phyloP scores from a whole-genome alignment of 768 basidiomycete genomes.

The Boletus fagicola region DNA sequence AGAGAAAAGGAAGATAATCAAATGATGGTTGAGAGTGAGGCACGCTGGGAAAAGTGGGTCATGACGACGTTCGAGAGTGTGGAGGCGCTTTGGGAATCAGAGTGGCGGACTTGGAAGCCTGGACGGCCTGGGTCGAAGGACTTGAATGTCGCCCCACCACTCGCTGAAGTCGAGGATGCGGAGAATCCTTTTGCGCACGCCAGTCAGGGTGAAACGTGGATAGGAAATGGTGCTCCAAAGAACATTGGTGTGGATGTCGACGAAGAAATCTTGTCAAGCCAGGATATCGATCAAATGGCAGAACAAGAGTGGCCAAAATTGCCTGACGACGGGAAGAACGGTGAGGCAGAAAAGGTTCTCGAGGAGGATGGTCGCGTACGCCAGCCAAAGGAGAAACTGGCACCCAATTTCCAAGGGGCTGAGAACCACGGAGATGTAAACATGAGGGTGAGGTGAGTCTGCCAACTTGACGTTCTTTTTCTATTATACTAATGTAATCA shows the following conservation, averaged over 20 bases:
- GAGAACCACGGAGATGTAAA: not conserved
- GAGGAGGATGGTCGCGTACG: slow-evolving; percentile 7
- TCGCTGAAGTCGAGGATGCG: slow-evolving; percentile 12
- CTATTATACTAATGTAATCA: not conserved
- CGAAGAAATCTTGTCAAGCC: slow-evolving; percentile 32
- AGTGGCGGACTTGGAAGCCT: slow-evolving; percentile 60
- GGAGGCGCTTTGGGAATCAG: slow-evolving; percentile 78
- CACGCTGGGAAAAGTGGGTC: slow-evolving; percentile 68
- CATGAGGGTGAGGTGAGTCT: not conserved
- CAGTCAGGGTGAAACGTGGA: slow-evolving; percentile 18
- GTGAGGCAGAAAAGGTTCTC: slow-evolving; percentile 15
- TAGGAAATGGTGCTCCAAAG: not conserved
- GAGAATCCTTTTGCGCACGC: slow-evolving; percentile 27
- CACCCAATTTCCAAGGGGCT: not conserved
- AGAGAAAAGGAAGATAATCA: slow-evolving; percentile 36
- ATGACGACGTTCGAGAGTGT: slow-evolving; percentile 91
- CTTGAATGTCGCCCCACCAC: slow-evolving; percentile 15
- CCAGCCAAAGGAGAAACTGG: not conserved
- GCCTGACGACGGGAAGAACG: slow-evolving; percentile 6
- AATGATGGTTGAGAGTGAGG: slow-evolving; percentile 21
- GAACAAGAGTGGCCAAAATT: slow-evolving; percentile 23
- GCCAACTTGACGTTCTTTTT: not conserved
- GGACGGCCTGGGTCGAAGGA: slow-evolving; percentile 4
- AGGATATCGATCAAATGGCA: slow-evolving; percentile 33
- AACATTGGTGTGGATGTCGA: slow-evolving; percentile 31